A percentile compares a stretch with the other conserved stretches of the same genome.
These are phyloP conservation scores for Botrytis aclada DNA, from an alignment of 2,329 filamentous ascomycete genomes.

Conservation along the genomic window DNA sequence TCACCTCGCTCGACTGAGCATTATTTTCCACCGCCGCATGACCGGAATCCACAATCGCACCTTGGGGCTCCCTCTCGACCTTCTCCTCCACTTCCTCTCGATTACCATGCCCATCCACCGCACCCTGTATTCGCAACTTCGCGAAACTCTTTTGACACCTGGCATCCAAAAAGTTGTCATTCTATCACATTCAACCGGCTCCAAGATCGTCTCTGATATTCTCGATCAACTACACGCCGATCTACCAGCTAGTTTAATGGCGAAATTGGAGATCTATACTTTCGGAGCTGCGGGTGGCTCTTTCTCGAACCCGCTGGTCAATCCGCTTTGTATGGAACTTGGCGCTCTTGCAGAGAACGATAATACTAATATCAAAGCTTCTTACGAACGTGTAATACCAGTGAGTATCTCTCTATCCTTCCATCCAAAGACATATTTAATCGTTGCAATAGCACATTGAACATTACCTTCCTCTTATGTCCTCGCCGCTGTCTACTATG, in stretches of 20 bases:
- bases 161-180: slow-evolving; percentile 65
- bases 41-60: slow-evolving; percentile 74
- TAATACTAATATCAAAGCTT: not conserved
- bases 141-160: slow-evolving; percentile 58
- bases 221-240: slow-evolving; percentile 73
- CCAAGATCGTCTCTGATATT: slow-evolving; percentile 67
- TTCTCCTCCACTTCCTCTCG: slow-evolving; percentile 71
- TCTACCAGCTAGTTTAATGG: slow-evolving; percentile 57
- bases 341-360: not conserved
- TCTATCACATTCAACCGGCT: slow-evolving; percentile 72
- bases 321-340: not conserved
- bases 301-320: slow-evolving; percentile 66
- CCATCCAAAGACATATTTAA: not conserved
- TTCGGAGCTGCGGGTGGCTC: slow-evolving; percentile 76
- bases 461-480: slow-evolving; percentile 56
- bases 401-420: not conserved
- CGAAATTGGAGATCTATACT: slow-evolving; percentile 69
- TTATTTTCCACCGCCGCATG: slow-evolving; percentile 67
- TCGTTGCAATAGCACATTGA: slow-evolving; percentile 62
- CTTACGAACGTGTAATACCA: slow-evolving; percentile 19
- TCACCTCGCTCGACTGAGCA: slow-evolving; percentile 65
- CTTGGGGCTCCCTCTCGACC: slow-evolving; percentile 66
- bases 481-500: slow-evolving; percentile 64
- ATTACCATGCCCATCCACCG: slow-evolving; percentile 64
- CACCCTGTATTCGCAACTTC: slow-evolving; percentile 56